A percentile compares a stretch with the other conserved stretches of the same genome.
Evolutionary conservation across 163 green algal species (phyloP).

Genomic region (Scenedesmus sp.): DNA sequence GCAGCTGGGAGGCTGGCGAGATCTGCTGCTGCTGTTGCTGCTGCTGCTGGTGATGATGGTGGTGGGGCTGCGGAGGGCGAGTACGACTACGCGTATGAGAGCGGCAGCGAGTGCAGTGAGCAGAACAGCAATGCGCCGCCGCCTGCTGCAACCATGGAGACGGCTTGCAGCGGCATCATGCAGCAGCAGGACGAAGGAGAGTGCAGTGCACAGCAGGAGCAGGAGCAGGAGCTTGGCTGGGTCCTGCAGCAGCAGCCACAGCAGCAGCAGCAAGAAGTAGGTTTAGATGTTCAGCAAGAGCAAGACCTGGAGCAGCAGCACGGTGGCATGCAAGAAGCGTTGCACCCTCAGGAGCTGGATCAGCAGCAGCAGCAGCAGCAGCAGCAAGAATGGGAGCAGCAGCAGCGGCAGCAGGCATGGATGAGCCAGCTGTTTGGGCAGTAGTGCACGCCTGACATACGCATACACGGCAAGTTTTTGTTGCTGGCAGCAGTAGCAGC

Average conservation of each 20-base stretch:
- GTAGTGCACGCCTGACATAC: too few species aligned
- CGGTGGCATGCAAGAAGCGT: neutral
- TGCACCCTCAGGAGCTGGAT: too few species aligned
- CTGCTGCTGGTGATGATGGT: neutral
- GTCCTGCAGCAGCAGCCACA: too few species aligned
- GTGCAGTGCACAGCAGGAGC: too few species aligned
- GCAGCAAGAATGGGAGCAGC: neutral
- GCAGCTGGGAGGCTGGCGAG: neutral
- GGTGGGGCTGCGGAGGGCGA: too few species aligned
- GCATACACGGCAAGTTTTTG: too few species aligned
- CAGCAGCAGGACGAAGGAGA: too few species aligned
- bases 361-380: slow-evolving; percentile 1
- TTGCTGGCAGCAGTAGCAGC: too few species aligned
- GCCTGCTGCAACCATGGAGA: neutral
- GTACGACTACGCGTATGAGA: neutral
- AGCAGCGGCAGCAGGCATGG: too few species aligned
- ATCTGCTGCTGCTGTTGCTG: neutral
- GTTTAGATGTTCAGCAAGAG: neutral
- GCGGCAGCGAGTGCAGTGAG: slow-evolving; percentile 29
- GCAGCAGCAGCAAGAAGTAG: too few species aligned
- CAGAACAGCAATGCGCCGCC: slow-evolving; percentile 2
- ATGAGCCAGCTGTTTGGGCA: too few species aligned
- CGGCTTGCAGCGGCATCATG: slow-evolving; percentile 21
- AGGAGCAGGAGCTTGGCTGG: too few species aligned
- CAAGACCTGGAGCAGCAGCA: neutral